Evolutionary conservation across 2,329 filamentous ascomycete genomes (phyloP), one percentile per base, ranked within the genome.

Genomic region (Fusarium irregulare): DNA sequence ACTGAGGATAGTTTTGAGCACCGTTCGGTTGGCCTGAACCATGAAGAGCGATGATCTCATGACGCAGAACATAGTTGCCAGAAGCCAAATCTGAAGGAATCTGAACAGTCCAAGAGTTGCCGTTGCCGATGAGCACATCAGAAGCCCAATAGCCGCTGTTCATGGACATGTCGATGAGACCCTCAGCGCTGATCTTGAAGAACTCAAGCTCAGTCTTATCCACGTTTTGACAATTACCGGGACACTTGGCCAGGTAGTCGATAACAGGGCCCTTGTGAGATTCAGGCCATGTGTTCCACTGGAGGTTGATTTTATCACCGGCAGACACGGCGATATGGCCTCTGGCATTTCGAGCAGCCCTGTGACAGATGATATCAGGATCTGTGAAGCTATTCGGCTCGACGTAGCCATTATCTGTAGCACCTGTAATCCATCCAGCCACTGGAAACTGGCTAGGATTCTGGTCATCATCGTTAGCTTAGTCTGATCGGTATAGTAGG

Each of bases 111-210:
- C 77, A 78, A 14, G 70, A 73, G 64, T 76, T 78, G 30, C 69
- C 65, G 81, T 78, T 76, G 45, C 78, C 71, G 69, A 86, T 83
- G 60, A 88, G 77, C 1, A 83, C 76, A 60, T 78, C 76, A 6
- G 79, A 68, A 3, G 76, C 77, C 81, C 81, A 83, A 13, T 60
- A 64, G 23, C 77, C 70, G 53, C 75, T 80, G 47, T 79, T 80
- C 65, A 80, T 75, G 64, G 86, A 79, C 68, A 88, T 83, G 47
- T 76, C 70, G 60, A 85, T 79, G 27, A 88, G 81, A 60, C 89
- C 89, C 34, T 77, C 81, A 59, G 83, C 83, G 41, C 85, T 83
- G 62, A 91, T 90, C 84, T 92, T 92, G 84, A 89, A 87, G 78
- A 86, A 91, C 68, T 86, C 78, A 30, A 91, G 83, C 7, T 79